A percentile compares a stretch with the other conserved stretches of the same genome.
These are phyloP conservation scores for Saturnispora quitensis DNA, from an alignment of 805 yeast genomes.

Conservation along the genomic window DNA sequence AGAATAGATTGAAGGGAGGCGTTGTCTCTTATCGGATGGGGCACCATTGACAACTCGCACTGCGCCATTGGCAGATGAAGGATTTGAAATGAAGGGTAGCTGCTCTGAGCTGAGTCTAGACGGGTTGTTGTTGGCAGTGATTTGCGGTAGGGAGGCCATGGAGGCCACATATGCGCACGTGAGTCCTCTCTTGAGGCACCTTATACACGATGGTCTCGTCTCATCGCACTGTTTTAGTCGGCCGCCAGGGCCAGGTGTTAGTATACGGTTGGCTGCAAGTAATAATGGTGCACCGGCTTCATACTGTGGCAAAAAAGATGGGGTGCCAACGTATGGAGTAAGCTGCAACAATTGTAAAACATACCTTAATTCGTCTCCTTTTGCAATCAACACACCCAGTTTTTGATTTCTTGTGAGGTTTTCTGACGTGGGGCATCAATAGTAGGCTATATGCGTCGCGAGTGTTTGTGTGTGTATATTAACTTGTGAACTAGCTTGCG, in stretches of 20 bases:
- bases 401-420: constrained; percentile 14
- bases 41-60: not conserved
- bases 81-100: not conserved
- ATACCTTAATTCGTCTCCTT: constrained; percentile 13
- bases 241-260: not conserved
- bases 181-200: constrained; percentile 12
- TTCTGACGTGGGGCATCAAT: constrained; percentile 4
- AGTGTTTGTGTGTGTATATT: not conserved
- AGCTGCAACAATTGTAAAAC: not conserved
- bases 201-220: constrained; percentile 12
- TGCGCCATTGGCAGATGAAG: not conserved
- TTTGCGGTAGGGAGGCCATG: not conserved
- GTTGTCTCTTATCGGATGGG: not conserved
- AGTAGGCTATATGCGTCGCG: not conserved
- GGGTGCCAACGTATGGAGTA: too few relatives aligned
- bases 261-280: not conserved
- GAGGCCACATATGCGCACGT: constrained; percentile 8
- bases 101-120: not conserved
- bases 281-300: not conserved
- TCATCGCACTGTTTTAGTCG: constrained; percentile 12
- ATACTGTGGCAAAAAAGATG: not conserved
- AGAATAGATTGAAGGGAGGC: not conserved
- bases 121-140: not conserved
- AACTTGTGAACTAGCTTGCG: not conserved
- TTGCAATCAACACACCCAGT: constrained; percentile 15